A percentile compares a stretch with the other conserved stretches of the same genome.
Conservation (phyloP, 2,329 filamentous ascomycete genomes). For the Calonectria pseudoreteaudii region DNA sequence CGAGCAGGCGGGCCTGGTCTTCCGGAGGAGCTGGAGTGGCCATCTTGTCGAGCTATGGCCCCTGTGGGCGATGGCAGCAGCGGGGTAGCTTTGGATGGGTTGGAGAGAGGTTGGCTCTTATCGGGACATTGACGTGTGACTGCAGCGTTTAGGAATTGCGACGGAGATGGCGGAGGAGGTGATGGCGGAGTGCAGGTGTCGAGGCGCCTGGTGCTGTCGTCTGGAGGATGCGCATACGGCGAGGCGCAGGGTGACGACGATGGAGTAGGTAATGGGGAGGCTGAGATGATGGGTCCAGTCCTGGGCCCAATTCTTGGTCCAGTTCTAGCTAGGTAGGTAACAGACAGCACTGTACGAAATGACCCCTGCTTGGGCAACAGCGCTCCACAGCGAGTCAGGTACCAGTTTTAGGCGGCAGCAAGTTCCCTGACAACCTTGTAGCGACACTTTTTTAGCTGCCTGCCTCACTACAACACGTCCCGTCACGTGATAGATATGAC, state of each 20-base stretch:
- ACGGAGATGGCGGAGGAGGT: constrained; percentile 28
- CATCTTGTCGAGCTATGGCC: constrained; percentile 48
- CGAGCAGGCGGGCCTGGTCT: constrained; percentile 91
- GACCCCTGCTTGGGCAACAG: constrained; percentile 16
- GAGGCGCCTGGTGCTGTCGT: constrained; percentile 36
- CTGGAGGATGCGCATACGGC: constrained; percentile 38
- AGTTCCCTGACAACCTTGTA: constrained; percentile 25
- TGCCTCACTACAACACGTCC: neutral
- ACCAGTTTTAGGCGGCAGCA: constrained; percentile 39
- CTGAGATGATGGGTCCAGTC: constrained; percentile 43
- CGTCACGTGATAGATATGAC: constrained; percentile 34
- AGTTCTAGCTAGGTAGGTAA: constrained; percentile 26
- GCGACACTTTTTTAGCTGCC: constrained; percentile 3
- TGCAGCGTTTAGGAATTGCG: constrained; percentile 28
- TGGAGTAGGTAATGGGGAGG: constrained; percentile 40
- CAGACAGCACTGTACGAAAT: constrained; percentile 27
- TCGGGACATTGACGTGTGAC: constrained; percentile 41
- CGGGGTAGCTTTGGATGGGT: constrained; percentile 47
- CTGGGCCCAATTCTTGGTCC: constrained; percentile 34
- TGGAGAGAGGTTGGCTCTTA: constrained; percentile 36
- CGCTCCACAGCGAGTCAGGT: constrained; percentile 28
- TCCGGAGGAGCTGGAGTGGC: constrained; percentile 74
- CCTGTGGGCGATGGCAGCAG: constrained; percentile 34
- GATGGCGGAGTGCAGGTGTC: constrained; percentile 25
- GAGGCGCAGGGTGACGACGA: constrained; percentile 45